phyloP scores from a whole-genome alignment of 306 rosid species.

The Vigna angularis region DNA sequence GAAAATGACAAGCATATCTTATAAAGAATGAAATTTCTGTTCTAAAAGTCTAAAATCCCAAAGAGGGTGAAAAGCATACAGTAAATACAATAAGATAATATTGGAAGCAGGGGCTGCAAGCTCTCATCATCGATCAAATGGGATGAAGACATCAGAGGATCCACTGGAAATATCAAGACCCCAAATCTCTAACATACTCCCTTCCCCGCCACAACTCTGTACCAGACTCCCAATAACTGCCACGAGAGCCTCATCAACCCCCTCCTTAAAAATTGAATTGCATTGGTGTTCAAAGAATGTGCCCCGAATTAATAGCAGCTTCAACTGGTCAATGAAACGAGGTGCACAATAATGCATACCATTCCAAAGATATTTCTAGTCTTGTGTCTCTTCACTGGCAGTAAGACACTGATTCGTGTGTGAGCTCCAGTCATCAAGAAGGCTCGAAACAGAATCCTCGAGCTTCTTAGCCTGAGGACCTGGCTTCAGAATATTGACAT shows the following conservation, averaged over 20 bases:
- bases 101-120: constrained; percentile 36
- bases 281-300: constrained; percentile 45
- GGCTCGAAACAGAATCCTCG: constrained; percentile 64
- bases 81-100: constrained; percentile 49
- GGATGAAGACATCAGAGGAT: constrained; percentile 44
- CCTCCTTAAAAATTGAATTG: constrained; percentile 29
- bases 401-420: constrained; percentile 63
- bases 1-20: neutral
- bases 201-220: constrained; percentile 28
- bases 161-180: constrained; percentile 33
- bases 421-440: constrained; percentile 73
- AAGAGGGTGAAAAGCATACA: constrained; percentile 26
- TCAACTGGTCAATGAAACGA: constrained; percentile 23
- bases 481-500: constrained; percentile 65
- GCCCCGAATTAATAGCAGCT: constrained; percentile 25
- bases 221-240: constrained; percentile 28
- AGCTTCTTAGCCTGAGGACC: constrained; percentile 77
- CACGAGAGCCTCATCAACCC: constrained; percentile 29
- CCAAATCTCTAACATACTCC: constrained; percentile 36
- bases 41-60: constrained; percentile 4
- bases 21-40: constrained; percentile 50
- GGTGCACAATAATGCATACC: constrained; percentile 29
- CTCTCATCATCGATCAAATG: constrained; percentile 38
- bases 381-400: constrained; percentile 53
- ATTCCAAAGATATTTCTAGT: constrained; percentile 28